These are phyloP conservation scores for Dendrobium huoshanense DNA, from an alignment of 106 monocot genomes.

Conservation along the genomic window DNA sequence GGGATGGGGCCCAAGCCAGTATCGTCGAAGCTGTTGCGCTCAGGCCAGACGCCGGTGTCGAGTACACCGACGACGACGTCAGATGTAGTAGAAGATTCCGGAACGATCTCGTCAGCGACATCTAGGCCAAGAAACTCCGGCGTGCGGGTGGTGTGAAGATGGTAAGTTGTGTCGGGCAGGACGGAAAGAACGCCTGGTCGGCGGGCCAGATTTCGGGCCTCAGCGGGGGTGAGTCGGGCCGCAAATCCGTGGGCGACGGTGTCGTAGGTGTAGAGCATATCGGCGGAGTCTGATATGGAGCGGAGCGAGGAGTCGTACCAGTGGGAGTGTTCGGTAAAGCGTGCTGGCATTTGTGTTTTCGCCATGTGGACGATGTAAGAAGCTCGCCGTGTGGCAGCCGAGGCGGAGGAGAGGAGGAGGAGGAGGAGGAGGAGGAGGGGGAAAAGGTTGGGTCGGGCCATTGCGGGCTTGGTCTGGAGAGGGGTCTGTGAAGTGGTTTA, in stretches of 20 bases:
- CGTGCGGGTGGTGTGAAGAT: constrained; percentile 94
- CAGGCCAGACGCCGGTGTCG: constrained; percentile 97
- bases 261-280: constrained; percentile 68
- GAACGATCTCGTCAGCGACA: constrained; percentile 11
- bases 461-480: background rate
- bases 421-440: background rate
- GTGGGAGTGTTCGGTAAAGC: constrained; percentile 47
- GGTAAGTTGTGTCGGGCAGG: constrained; percentile 57
- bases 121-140: constrained; percentile 87
- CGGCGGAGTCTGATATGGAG: constrained; percentile 65
- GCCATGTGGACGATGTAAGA: constrained; percentile 90
- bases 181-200: constrained; percentile 61
- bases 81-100: constrained; percentile 29
- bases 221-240: constrained; percentile 47
- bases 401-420: background rate
- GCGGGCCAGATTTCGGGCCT: constrained; percentile 37
- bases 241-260: constrained; percentile 82
- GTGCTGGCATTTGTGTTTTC: constrained; percentile 55
- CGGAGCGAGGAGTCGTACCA: constrained; percentile 87
- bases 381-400: constrained; percentile 6
- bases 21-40: constrained; percentile 70
- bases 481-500: background rate
- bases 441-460: background rate
- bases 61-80: constrained; percentile 90
- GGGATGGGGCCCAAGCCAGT: constrained; percentile 78